These are phyloP conservation scores for Carnegiea gigantea DNA, from an alignment of 179 eudicot genomes.

Conservation along the genomic window DNA sequence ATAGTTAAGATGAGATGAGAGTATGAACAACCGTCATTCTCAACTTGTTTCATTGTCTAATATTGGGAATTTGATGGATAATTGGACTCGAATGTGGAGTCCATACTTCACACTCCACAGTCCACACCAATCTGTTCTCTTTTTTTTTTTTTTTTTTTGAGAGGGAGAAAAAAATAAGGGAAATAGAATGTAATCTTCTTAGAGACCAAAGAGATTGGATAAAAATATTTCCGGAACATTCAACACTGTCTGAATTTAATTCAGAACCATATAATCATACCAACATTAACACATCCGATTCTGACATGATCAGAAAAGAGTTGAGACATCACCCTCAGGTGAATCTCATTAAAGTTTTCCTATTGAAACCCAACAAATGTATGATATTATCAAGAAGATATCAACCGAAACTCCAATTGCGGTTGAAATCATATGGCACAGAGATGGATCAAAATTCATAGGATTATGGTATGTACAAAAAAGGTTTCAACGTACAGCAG, in stretches of 20 bases:
- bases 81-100: neutral
- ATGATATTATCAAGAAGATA: neutral
- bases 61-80: neutral
- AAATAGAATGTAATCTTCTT: too few species aligned
- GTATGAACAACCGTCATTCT: neutral
- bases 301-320: too few species aligned
- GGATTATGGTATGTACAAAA: neutral
- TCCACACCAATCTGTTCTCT: neutral
- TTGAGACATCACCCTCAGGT: neutral
- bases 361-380: neutral
- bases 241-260: neutral
- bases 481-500: neutral
- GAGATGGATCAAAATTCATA: neutral
- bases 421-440: neutral
- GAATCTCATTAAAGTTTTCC: neutral
- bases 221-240: neutral
- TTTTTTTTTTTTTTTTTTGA: too few species aligned
- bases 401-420: too few species aligned
- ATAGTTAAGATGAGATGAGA: too few species aligned
- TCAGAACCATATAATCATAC: neutral
- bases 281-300: too few species aligned
- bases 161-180: too few species aligned
- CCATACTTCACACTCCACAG: too few species aligned
- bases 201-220: neutral
- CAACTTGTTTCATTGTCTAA: too few species aligned